A percentile compares a stretch with the other conserved stretches of the same genome.
Evolutionary conservation across 805 yeast species (phyloP).

Genomic region (Yarrowia divulgata): DNA sequence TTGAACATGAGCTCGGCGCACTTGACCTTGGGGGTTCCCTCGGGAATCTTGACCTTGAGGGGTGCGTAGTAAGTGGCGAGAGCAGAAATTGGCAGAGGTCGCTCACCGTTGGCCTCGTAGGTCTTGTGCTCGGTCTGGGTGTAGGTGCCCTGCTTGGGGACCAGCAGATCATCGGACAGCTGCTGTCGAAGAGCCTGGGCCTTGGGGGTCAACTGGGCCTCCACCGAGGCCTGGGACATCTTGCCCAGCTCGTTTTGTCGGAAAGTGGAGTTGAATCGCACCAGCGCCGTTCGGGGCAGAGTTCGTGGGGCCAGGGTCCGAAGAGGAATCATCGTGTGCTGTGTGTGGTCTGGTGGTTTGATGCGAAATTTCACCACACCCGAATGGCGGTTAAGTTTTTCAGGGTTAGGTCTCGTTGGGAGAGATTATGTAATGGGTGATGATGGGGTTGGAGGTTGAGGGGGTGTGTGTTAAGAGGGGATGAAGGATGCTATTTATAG

Average conservation of each 20-base stretch:
- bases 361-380: background rate
- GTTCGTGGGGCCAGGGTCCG: slow-evolving; percentile 39
- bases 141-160: slow-evolving; percentile 23
- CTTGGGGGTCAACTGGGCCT: slow-evolving; percentile 28
- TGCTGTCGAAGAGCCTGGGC: slow-evolving; percentile 37
- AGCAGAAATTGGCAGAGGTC: slow-evolving; percentile 84
- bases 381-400: slow-evolving; percentile 2
- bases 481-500: background rate
- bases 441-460: background rate
- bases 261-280: slow-evolving; percentile 38
- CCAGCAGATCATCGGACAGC: slow-evolving; percentile 35
- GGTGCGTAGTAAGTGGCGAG: slow-evolving; percentile 85
- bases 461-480: background rate
- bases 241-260: slow-evolving; percentile 37
- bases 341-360: background rate
- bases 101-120: slow-evolving; percentile 45
- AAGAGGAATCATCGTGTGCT: slow-evolving; percentile 35
- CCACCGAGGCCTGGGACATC: slow-evolving; percentile 34
- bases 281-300: slow-evolving; percentile 37
- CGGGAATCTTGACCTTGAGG: slow-evolving; percentile 45
- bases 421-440: background rate
- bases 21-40: slow-evolving; percentile 38
- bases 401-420: slow-evolving; percentile 30
- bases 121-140: slow-evolving; percentile 33
- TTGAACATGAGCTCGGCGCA: slow-evolving; percentile 43